Evolutionary conservation across 2,329 filamentous ascomycete species (phyloP).

Genomic region (Neonectria hederae): DNA sequence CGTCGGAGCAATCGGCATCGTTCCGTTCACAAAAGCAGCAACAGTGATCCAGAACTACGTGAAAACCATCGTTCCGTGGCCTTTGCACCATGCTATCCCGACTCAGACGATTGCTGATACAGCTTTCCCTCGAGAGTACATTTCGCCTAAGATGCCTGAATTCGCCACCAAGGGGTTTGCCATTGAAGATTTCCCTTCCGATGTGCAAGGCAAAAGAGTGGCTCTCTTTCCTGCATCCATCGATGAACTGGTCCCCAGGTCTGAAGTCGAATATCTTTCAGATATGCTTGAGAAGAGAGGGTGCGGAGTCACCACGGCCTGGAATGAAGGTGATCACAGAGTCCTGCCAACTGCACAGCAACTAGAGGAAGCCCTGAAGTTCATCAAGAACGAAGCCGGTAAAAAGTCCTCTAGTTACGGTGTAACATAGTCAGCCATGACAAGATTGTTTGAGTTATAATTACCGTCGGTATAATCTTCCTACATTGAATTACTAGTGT

Average conservation of each 20-base stretch:
- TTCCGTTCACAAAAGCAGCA: not conserved
- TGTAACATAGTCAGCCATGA: not conserved
- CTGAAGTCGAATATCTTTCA: not conserved
- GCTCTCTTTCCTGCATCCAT: constrained; percentile 2
- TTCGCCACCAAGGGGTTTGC: constrained; percentile 9
- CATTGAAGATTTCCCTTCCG: not conserved
- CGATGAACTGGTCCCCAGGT: constrained; percentile 3
- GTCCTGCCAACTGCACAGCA: not conserved
- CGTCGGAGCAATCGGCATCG: constrained; percentile 10
- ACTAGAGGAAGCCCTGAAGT: not conserved
- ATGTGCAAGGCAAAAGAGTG: constrained; percentile 1
- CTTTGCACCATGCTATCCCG: not conserved
- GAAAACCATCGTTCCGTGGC: not conserved
- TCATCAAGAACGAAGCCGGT: not conserved
- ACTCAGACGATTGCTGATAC: not conserved
- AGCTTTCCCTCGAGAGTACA: not conserved
- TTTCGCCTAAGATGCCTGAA: not conserved
- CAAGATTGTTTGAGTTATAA: not conserved
- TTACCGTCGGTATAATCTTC: no score
- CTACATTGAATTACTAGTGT: no score
- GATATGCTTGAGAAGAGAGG: not conserved
- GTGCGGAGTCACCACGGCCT: not conserved
- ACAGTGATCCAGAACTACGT: not conserved
- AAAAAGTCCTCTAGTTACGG: not conserved
- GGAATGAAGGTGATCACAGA: constrained; percentile 14